A percentile compares a stretch with the other conserved stretches of the same genome.
Conservation (phyloP, 805 yeast species). For the Yarrowia keelungensis region DNA sequence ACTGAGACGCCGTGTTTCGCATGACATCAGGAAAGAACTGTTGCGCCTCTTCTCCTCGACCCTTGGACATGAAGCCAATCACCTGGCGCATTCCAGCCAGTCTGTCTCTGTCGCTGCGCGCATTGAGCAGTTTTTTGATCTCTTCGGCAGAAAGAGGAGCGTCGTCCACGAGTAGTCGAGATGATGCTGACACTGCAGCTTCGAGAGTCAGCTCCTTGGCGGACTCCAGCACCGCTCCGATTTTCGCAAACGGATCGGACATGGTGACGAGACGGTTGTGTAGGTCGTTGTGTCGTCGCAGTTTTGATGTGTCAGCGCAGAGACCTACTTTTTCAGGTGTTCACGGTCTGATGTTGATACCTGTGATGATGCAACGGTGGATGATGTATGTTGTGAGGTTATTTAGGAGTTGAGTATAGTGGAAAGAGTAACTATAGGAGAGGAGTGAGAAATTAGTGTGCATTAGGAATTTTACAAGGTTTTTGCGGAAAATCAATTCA, state of each 20-base stretch:
- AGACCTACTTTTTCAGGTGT: background rate
- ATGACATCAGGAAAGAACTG: slow-evolving; percentile 83
- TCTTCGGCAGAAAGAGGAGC: slow-evolving; percentile 68
- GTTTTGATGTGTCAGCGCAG: background rate
- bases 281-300: slow-evolving; percentile 16
- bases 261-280: slow-evolving; percentile 45
- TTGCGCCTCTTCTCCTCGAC: slow-evolving; percentile 52
- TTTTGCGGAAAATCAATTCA: no score
- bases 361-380: slow-evolving; percentile 23
- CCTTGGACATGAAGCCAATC: slow-evolving; percentile 46
- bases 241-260: slow-evolving; percentile 65
- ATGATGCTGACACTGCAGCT: slow-evolving; percentile 81
- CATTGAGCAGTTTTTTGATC: slow-evolving; percentile 67
- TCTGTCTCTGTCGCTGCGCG: slow-evolving; percentile 70
- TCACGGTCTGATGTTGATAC: slow-evolving; percentile 1
- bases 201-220: slow-evolving; percentile 81
- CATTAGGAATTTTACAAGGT: no score
- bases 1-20: slow-evolving; percentile 77
- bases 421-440: no score
- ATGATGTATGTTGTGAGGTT: slow-evolving; percentile 14
- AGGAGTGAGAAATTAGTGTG: no score
- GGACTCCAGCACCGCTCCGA: slow-evolving; percentile 77
- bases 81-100: slow-evolving; percentile 66
- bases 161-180: slow-evolving; percentile 63
- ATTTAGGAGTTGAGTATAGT: background rate